A percentile compares a stretch with the other conserved stretches of the same genome.
These are phyloP conservation scores for Eremothecium coryli DNA, from an alignment of 1,139 yeast genomes.

Conservation along the genomic window DNA sequence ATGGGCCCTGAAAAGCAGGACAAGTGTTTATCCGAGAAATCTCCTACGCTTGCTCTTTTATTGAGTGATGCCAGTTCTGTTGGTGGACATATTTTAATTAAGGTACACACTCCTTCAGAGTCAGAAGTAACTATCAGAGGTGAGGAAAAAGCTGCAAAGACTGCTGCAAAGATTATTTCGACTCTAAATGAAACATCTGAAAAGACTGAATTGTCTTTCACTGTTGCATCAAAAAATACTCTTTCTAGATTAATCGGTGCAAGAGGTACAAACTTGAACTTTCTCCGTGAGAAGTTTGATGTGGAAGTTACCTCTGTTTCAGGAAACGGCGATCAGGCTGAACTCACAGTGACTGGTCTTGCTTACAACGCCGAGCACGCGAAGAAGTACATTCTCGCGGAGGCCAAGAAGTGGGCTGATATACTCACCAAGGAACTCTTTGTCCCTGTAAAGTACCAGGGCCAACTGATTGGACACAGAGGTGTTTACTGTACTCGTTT, in stretches of 20 bases:
- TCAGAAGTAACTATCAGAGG: constrained; percentile 29
- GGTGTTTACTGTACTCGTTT: constrained; percentile 78
- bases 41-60: constrained; percentile 26
- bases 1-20: constrained; percentile 52
- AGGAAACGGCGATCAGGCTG: constrained; percentile 40
- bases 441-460: constrained; percentile 71
- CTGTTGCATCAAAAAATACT: constrained; percentile 58
- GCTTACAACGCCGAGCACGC: constrained; percentile 75
- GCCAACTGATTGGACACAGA: constrained; percentile 74
- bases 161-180: constrained; percentile 20
- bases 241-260: constrained; percentile 83
- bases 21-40: constrained; percentile 35
- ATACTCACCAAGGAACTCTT: constrained; percentile 56
- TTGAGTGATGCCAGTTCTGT: constrained; percentile 34
- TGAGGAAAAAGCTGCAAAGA: constrained; percentile 26
- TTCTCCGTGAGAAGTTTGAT: constrained; percentile 67
- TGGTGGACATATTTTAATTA: constrained; percentile 42
- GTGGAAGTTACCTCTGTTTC: constrained; percentile 54
- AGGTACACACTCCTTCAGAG: constrained; percentile 24
- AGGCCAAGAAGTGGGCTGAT: constrained; percentile 76
- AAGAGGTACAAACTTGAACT: constrained; percentile 65
- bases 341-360: constrained; percentile 61
- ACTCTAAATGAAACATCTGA: constrained; percentile 18
- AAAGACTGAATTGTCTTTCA: constrained; percentile 35
- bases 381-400: constrained; percentile 45